A percentile compares a stretch with the other conserved stretches of the same genome.
Evolutionary conservation across 495 filamentous ascomycete genomes (phyloP).

Genomic region (Aspergillus avenaceus): DNA sequence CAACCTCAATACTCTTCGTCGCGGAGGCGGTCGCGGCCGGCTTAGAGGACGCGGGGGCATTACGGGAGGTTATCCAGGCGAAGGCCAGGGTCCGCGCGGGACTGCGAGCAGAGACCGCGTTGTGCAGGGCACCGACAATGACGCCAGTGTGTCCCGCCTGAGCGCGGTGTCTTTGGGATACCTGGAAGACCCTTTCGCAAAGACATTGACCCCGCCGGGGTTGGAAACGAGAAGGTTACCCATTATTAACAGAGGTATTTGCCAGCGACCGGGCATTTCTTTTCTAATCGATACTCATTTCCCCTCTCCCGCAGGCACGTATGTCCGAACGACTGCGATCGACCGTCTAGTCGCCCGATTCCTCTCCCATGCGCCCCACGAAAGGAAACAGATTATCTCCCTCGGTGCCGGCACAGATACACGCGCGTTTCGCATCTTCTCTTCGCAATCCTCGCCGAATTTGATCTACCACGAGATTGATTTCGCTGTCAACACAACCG

Average conservation of each 20-base stretch:
- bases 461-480: constrained; percentile 91
- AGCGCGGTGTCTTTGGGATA: constrained; percentile 89
- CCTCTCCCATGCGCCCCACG: constrained; percentile 36
- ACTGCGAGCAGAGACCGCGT: constrained; percentile 48
- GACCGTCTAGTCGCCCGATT: constrained; percentile 74
- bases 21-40: constrained; percentile 41
- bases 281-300: neutral
- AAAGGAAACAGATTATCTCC: constrained; percentile 78
- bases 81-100: constrained; percentile 18
- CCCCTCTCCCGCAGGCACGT: constrained; percentile 67
- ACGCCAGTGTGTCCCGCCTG: constrained; percentile 82
- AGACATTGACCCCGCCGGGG: constrained; percentile 52
- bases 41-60: constrained; percentile 37
- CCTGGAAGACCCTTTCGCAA: constrained; percentile 75
- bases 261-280: neutral
- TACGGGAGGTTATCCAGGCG: constrained; percentile 12
- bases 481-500: constrained; percentile 67
- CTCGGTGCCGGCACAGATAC: constrained; percentile 95
- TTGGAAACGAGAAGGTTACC: constrained; percentile 59
- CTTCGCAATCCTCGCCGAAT: constrained; percentile 25
- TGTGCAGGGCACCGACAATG: constrained; percentile 86
- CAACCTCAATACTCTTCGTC: constrained; percentile 66
- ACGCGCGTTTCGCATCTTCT: constrained; percentile 66
- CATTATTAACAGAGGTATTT: constrained; percentile 86
- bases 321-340: constrained; percentile 83